Evolutionary conservation across 2,329 filamentous ascomycete genomes (phyloP).

Genomic region (Albophoma yamanashiensis): DNA sequence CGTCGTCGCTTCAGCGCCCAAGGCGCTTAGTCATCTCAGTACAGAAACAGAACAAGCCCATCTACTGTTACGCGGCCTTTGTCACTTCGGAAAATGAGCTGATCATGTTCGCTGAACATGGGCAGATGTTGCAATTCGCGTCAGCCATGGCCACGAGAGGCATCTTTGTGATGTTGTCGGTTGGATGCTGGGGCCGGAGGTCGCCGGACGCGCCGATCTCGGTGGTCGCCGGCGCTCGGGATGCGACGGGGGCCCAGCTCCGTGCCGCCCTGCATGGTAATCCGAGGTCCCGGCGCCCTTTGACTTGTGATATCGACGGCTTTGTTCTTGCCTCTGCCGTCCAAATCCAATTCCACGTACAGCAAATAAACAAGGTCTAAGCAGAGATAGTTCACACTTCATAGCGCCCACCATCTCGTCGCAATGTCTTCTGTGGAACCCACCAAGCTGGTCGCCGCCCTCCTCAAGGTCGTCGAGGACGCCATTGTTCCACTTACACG

Average conservation of each 20-base stretch:
- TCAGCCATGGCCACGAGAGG: not conserved
- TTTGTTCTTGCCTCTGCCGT: no score
- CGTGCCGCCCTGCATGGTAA: not conserved
- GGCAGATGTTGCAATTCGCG: not conserved
- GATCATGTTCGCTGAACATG: not conserved
- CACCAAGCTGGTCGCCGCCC: slow-evolving; percentile 19
- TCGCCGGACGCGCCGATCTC: not conserved
- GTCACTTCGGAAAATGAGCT: not conserved
- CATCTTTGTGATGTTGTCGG: not conserved
- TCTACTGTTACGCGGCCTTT: not conserved
- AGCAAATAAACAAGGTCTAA: not conserved
- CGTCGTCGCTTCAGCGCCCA: not conserved
- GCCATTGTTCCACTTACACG: slow-evolving; percentile 40
- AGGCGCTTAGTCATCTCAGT: not conserved
- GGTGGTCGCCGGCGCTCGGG: slow-evolving; percentile 1
- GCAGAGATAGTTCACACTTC: not conserved
- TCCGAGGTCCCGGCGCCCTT: not conserved
- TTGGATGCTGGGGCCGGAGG: not conserved
- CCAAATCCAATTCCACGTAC: not conserved
- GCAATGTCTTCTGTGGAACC: not conserved
- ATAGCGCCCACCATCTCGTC: not conserved
- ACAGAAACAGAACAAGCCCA: not conserved
- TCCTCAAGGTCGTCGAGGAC: slow-evolving; percentile 32
- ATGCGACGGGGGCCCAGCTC: not conserved
- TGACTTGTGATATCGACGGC: not conserved